Base-by-base conservation (phyloP, 768 basidiomycete species). In the Kwoniella dejecticola region DNA sequence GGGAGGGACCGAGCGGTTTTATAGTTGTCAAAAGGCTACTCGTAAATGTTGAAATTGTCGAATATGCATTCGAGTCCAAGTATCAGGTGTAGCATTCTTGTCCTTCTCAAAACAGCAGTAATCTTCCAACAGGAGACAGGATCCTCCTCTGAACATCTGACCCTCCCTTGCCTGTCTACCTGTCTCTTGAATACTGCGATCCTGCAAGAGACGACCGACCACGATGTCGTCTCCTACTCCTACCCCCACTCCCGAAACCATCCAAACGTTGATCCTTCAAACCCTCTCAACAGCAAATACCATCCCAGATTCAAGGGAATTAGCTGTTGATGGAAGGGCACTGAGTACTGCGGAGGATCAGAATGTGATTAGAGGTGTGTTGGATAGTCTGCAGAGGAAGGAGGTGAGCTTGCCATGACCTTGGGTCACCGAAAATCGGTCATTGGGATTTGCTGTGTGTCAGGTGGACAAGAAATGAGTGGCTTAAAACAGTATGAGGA, bases 351-450 rank as follows among this genome's bases (percentile, higher is more conserved):
- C 68, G 3, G 76, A 79, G 21, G 74, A 74, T 27, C 95, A 97
- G 82, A 87, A 88, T 68, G 82, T 82, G 53, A 85, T 98, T 69
- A 87, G 94, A 47, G 91, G 91, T 66, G 93, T 90, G 1, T 82
- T 99, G 69, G 97, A 96, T 80, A 95, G 91, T 27, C 83, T 99
- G 55, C 81, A 84, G 15, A 89, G 88, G 77, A 88, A 89, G 74
- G 90, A 96, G 73, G 92, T 89, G 72, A 26, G 80, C 74, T 10
- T 15, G n/a, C n/a, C n/a, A n/a, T n/a, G n/a, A n/a, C n/a, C n/a
- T n/a, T n/a, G n/a, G n/a, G n/a, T n/a, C n/a, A 12, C 24, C 17
- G 17, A 13, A 27, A 23, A 27, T 30, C 21, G 12, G 21, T 8
- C 15, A 45, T 0, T 45, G 4, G n/a, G 17, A 45, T n/a, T 23